Evolutionary conservation across 202 grass and related monocot genomes (phyloP).

Genomic region (Schoenoplectus tabernaemontani): DNA sequence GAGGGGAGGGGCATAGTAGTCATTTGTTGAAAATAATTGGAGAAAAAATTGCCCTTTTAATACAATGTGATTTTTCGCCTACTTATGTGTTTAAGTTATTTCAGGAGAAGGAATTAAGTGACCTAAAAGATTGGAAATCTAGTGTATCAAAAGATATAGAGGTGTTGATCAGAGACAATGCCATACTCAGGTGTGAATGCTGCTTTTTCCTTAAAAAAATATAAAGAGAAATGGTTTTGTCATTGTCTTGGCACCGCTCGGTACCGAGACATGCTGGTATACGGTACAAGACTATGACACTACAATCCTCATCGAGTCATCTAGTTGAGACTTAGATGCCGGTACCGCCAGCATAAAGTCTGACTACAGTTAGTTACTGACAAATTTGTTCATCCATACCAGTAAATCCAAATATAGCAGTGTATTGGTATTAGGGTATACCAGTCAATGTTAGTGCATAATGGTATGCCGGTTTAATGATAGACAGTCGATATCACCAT

Average conservation of each 20-base stretch:
- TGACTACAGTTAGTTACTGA: not conserved
- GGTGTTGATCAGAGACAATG: slow-evolving; percentile 53
- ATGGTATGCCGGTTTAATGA: not conserved
- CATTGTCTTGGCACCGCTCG: not conserved
- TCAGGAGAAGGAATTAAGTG: slow-evolving; percentile 48
- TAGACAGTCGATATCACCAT: not conserved
- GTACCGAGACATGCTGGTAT: not conserved
- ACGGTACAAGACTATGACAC: not conserved
- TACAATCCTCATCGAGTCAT: not conserved
- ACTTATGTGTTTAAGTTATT: not conserved
- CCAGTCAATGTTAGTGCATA: not conserved
- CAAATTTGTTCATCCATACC: not conserved
- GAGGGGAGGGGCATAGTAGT: not conserved
- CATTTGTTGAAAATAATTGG: not conserved
- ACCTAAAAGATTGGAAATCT: slow-evolving; percentile 54
- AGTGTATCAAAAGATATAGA: slow-evolving; percentile 48
- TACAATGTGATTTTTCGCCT: not conserved
- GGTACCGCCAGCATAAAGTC: not conserved
- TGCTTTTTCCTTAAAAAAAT: not conserved
- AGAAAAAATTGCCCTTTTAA: not conserved
- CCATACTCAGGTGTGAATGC: slow-evolving; percentile 38
- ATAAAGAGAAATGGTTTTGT: not conserved
- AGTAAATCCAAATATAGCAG: not conserved
- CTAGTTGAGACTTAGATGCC: not conserved
- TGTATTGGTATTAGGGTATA: not conserved